Evolutionary conservation across 805 yeast genomes (phyloP), one percentile per base, ranked within the genome.

Genomic region (Komagataella pastoris): DNA sequence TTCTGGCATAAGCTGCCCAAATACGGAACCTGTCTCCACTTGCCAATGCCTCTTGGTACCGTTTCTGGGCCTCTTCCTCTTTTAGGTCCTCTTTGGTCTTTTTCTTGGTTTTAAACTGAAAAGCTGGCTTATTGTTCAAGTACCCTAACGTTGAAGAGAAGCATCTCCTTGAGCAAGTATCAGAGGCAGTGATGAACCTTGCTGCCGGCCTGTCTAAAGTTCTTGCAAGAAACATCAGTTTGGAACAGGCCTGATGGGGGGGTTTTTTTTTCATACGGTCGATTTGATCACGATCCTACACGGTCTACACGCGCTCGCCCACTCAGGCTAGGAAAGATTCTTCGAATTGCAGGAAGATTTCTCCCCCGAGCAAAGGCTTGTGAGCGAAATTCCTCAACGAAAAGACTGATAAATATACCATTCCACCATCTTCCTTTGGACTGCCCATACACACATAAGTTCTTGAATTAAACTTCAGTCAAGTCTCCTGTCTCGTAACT

Each of bases 1-100:
- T 73, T 51, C 81, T 67, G 7, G 74, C 66, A 43, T 67, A 68
- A 3, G 83, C 82, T 48, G 80, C 81, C 74, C 77, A 77, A 60
- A 77, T 70, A 17, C 64, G 56, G 17, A 65, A 44, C 59, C 60
- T 57, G 3, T 67, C 64, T 1, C 66, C 68, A 1, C 68, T 63
- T 44, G 66, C 61, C 19, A 65, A 51, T 0, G 68, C 70, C 47
- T 63, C 69, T n/a, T 61, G 55, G 46, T 59, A 62, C 51, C 59
- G 58, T 50, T 58, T 57, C 24, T 58, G 53, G 17, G 61, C 66
- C 48, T 58, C 63, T 47, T 63, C 63, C 40, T 61, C 63, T 46
- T 58, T 57, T 17, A 62, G 14, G 44, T 62, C 60, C 46, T 61
- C 66, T 2, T 30, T 30, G n/a, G 40, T 10, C 40, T 30, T 30